A percentile compares a stretch with the other conserved stretches of the same genome.
phyloP scores from a whole-genome alignment of 257 asterid species.

The Fraxinus pennsylvanica region DNA sequence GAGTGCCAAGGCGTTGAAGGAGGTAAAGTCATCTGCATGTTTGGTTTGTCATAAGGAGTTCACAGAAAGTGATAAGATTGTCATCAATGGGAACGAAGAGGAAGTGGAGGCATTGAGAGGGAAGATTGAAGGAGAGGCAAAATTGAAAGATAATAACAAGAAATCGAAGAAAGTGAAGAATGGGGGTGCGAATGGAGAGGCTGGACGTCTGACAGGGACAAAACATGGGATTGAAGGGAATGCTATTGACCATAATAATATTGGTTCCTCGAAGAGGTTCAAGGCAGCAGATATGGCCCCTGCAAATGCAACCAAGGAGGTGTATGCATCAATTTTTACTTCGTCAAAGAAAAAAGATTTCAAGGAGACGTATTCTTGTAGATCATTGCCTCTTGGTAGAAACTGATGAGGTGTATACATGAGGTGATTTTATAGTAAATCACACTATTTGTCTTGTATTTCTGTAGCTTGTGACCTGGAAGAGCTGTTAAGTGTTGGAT shows the following conservation, averaged over 20 bases:
- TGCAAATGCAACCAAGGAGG: conserved; percentile 62
- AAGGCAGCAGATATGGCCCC: conserved; percentile 68
- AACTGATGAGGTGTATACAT: conserved; percentile 45
- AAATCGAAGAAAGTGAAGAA: conserved; percentile 62
- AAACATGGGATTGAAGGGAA: conserved; percentile 63
- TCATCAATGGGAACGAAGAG: conserved; percentile 82
- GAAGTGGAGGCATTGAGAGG: conserved; percentile 74
- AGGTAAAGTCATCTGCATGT: conserved; percentile 72
- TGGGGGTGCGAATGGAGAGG: conserved; percentile 39
- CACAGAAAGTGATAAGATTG: conserved; percentile 66
- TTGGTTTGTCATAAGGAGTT: conserved; percentile 80
- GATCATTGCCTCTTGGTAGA: conserved; percentile 93
- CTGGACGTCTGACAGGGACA: conserved; percentile 47
- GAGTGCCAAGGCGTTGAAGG: conserved; percentile 87
- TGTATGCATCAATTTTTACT: conserved; percentile 83
- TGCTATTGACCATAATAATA: conserved; percentile 36
- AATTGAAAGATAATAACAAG: conserved; percentile 49
- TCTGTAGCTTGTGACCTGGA: conserved; percentile 20
- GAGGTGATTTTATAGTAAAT: conserved; percentile 31
- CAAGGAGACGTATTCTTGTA: conserved; percentile 82
- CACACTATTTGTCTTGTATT: conserved; percentile 19
- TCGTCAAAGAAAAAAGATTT: conserved; percentile 76
- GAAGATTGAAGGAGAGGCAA: conserved; percentile 60
- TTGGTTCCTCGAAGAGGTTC: conserved; percentile 52
- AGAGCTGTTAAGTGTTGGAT: conserved; percentile 18